A percentile compares a stretch with the other conserved stretches of the same genome.
These are phyloP conservation scores for Juglanconis juglandina DNA, from an alignment of 2,329 filamentous ascomycete genomes.

Conservation along the genomic window DNA sequence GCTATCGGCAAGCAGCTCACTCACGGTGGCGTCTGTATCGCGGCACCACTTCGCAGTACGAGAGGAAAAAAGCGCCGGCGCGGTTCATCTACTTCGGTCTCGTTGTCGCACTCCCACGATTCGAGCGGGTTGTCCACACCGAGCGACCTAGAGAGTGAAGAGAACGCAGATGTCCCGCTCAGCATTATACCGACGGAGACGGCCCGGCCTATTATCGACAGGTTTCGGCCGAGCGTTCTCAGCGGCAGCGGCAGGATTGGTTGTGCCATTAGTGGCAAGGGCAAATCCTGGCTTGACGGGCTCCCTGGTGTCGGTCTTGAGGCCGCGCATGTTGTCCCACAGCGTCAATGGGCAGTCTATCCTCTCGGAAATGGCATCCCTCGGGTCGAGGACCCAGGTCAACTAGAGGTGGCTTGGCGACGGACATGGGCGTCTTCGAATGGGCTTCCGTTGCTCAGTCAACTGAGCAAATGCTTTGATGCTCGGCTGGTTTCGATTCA, in stretches of 20 bases:
- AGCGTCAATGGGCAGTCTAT: not conserved
- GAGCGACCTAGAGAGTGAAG: too few relatives aligned
- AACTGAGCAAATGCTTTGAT: constrained; percentile 22
- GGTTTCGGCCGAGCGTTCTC: not conserved
- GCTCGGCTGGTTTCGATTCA: constrained; percentile 23
- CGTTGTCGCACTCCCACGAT: too few relatives aligned
- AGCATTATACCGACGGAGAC: too few relatives aligned
- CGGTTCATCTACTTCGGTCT: too few relatives aligned
- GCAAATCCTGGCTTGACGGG: not conserved
- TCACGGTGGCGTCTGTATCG: too few relatives aligned
- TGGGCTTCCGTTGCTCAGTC: constrained; percentile 19
- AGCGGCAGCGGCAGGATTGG: not conserved
- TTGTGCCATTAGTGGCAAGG: not conserved
- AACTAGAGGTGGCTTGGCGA: not conserved
- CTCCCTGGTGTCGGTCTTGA: not conserved
- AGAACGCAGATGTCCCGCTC: too few relatives aligned
- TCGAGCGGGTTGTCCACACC: too few relatives aligned
- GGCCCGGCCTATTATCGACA: too few relatives aligned
- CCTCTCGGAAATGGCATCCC: not conserved
- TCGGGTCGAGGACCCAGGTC: not conserved
- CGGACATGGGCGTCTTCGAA: constrained; percentile 9
- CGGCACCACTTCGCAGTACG: too few relatives aligned
- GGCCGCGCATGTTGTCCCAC: not conserved
- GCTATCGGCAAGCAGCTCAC: too few relatives aligned
- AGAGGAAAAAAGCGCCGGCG: too few relatives aligned